Base-by-base conservation (phyloP, 2,329 filamentous ascomycete species). In the Calcarisporium arbuscula region DNA sequence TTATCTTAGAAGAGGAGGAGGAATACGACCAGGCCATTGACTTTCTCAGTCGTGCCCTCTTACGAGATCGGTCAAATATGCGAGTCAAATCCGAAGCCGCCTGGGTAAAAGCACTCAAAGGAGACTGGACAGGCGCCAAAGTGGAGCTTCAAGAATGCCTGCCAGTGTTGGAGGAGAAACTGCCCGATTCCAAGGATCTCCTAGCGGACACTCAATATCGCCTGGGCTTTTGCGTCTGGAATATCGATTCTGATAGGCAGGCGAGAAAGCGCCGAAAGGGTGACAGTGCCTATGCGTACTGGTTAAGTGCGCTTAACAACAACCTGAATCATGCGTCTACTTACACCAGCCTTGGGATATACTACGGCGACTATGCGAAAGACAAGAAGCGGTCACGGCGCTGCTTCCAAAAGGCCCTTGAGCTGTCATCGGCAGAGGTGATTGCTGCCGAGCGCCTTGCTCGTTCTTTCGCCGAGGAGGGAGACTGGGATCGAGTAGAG, bases 401-500 rank as follows among this genome's bases (percentile, higher is more conserved):
- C 43, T 96, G 90, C 54, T 96, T 96, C 51, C 86, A 95, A 50
- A 95, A 96, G 56, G 92, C 92, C 0, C 85, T 98, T 32, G 92
- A 98, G 57, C 65, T 98, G 4, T 98, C 92, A 0, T 67, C 87
- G 0, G 81, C 85, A 0, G 92, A 98, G 54, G 76, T 95, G 1
- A 71, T 82, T 46, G 87, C 92, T 22, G 92, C 92, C 0, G 86
- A 96, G 57, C 77, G 87, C 19, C 72, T 98, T 12, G 89, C 92
- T 2, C 76, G 77, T 39, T 80, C 80, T 0, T 98, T 95, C 56
- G 90, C 94, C 0, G 80, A 94, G 35, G 81, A 88, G 45, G 80
- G 85, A 23, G 92, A 98, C 51, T 98, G 92, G 92, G 92, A 96
- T 46, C 79, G 94, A 32, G 94, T 98, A 7, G 92, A 96, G 61